Percentiles rank a stretch among this genome's conserved stretches.
phyloP scores from a whole-genome alignment of 2,329 filamentous ascomycete species.

The Pestalotiopsis fici region DNA sequence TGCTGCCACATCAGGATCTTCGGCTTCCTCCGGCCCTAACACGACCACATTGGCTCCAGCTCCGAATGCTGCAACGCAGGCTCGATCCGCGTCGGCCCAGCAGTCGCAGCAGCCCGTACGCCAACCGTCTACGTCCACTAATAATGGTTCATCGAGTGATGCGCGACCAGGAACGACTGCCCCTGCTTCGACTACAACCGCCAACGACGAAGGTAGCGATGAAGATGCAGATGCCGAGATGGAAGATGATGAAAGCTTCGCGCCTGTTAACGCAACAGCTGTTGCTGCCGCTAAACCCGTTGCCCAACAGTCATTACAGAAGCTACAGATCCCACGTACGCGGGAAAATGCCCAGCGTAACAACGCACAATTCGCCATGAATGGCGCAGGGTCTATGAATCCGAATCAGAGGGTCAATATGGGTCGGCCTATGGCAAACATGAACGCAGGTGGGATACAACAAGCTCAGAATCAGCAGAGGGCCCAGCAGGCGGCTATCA shows the following conservation, averaged over 20 bases:
- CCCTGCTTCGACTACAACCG: constrained; percentile 36
- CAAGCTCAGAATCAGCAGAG: constrained; percentile 32
- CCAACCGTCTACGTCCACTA: constrained; percentile 16
- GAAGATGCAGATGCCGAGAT: constrained; percentile 47
- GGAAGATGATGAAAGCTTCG: constrained; percentile 60
- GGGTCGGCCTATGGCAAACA: constrained; percentile 47
- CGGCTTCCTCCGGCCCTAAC: constrained; percentile 18
- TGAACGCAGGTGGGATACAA: constrained; percentile 36
- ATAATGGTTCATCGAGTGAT: constrained; percentile 11
- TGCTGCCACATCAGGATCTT: constrained; percentile 21
- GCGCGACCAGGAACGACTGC: constrained; percentile 19
- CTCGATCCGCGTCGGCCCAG: constrained; percentile 15
- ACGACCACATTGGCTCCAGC: constrained; percentile 21
- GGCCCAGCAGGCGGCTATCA: constrained; percentile 1
- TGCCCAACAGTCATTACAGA: constrained; percentile 33
- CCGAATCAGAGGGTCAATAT: constrained; percentile 39
- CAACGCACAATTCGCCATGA: constrained; percentile 44
- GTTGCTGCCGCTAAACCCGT: constrained; percentile 32
- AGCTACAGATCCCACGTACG: constrained; percentile 45
- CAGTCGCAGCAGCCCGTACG: constrained; percentile 19
- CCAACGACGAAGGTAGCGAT: constrained; percentile 48
- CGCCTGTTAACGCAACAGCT: constrained; percentile 45
- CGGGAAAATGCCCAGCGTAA: constrained; percentile 36
- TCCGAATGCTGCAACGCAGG: constrained; percentile 12
- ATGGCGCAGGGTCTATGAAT: constrained; percentile 37